Base-by-base conservation (phyloP, 192 early-diverging fungal species). In the Chytriomyces hyalinus region DNA sequence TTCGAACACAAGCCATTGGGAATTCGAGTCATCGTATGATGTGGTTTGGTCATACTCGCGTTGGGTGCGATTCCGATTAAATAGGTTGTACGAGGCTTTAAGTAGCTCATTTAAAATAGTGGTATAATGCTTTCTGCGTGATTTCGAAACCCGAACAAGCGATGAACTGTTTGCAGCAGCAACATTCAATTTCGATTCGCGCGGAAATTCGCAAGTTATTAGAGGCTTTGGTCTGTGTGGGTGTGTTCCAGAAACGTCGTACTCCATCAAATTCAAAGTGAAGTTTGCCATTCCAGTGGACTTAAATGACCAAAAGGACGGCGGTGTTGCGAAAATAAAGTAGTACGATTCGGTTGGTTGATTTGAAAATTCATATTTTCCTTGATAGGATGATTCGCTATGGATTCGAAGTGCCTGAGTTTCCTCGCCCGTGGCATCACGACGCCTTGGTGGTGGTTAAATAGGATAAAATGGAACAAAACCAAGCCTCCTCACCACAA, bases 291-390 rank as follows among this genome's bases (percentile, higher is more conserved):
- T 43, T 17, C 71, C 71, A n/a, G 10, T 61, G 11, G 71, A 57
- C 10, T 73, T 26, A 60, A 73, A 73, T 8, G 59, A 36, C 71
- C 71, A 73, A 44, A 62, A 73, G 36, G 44, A 73, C 3, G 61
- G 6, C 4, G 71, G 71, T 17, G 71, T 60, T 17, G 36, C 17
- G 49, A 73, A 73, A 15, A 73, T 22, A 62, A 73, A 73, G 61
- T 63, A 73, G 60, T 73, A 73, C 8, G 9, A 8, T 11, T 73
- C 71, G 4, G 71, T 73, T 63, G 71, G 59, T 10, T 43, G 61
- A 47, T 63, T 63, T 15, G 59, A 47, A 5, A 73, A 43, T 9
- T 15, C 62, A 26, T 45, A 60, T 6, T 36, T 44, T 8, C 71
- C 71, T 6, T 28, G 36, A n/a, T 8, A 3, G 6, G 57, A 62